A percentile compares a stretch with the other conserved stretches of the same genome.
These are phyloP conservation scores for Podaxis mareebaensis DNA, from an alignment of 768 basidiomycete genomes.

Conservation along the genomic window DNA sequence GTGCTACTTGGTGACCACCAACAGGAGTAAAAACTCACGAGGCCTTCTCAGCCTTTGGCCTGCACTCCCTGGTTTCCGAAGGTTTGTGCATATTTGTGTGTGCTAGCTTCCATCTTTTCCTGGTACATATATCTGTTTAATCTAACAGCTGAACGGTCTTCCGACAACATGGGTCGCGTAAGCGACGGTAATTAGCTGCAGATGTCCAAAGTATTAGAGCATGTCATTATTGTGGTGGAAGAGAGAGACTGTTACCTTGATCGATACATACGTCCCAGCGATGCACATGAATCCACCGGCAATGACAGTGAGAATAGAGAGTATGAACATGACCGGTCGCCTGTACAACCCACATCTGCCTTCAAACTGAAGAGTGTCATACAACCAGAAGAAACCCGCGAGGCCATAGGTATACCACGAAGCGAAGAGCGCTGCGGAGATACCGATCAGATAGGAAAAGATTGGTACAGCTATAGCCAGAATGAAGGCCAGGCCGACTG, in stretches of 20 bases:
- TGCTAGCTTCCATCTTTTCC: neutral
- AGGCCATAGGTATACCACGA: slow-evolving; percentile 61
- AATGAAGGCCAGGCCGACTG: slow-evolving; percentile 43
- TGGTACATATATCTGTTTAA: neutral
- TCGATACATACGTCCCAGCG: slow-evolving; percentile 52
- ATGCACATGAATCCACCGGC: slow-evolving; percentile 54
- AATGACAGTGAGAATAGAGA: slow-evolving; percentile 45
- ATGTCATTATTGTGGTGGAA: neutral
- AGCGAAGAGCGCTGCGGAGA: slow-evolving; percentile 54
- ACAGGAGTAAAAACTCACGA: too few species aligned
- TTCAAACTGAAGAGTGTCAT: slow-evolving; percentile 45
- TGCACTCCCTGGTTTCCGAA: neutral
- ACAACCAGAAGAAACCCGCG: slow-evolving; percentile 55
- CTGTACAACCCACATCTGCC: slow-evolving; percentile 36
- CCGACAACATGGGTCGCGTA: slow-evolving; percentile 43
- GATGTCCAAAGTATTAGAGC: neutral
- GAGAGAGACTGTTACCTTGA: slow-evolving; percentile 38
- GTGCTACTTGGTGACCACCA: too few species aligned
- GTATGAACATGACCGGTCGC: slow-evolving; percentile 31
- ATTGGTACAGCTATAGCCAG: slow-evolving; percentile 54
- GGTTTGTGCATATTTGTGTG: neutral
- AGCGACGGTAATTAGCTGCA: slow-evolving; percentile 46
- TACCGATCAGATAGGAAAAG: slow-evolving; percentile 54
- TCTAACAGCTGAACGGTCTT: slow-evolving; percentile 46
- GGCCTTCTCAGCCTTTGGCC: too few species aligned